Evolutionary conservation across 192 early-diverging fungal genomes (phyloP), one percentile per base, ranked within the genome.

Genomic region (Oehlia diaphana): DNA sequence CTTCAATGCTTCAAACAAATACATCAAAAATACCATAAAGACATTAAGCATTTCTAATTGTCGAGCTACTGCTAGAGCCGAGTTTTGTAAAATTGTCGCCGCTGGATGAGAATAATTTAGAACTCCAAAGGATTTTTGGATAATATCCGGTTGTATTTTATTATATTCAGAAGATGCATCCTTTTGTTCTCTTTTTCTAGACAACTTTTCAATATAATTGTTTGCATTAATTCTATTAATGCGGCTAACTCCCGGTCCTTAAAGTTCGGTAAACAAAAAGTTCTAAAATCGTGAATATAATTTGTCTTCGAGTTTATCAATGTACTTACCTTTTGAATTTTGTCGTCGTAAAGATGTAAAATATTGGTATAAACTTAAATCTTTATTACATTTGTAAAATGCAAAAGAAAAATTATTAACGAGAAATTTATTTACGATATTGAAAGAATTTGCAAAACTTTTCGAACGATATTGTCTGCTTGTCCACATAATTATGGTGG

Each of bases 21-120:
- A 72, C 1, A 19, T 13, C 4, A 28, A 26, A 62, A 61, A 73
- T 83, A 89, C 87, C 49, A 92, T 44, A 47, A 90, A 86, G 1
- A 92, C 85, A 79, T 96, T 97, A 82, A 97, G 83, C 91, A 96
- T 94, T 81, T 96, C 95, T 23, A 96, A 66, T 80, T 95, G 92
- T 9, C 95, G 76, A 2, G 85, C 88, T 35, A 95, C 88, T n/a
- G 93, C 83, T 44, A 95, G 75, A 2, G 90, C 90, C 8, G 90
- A 82, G 64, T 92, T 89, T 0, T 85, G n/a, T 6, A 90, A 79
- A 19, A 90, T 50, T 42, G 80, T 75, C 10, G 83, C 81, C 2
- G 85, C 86, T 2, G 75, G 71, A 39, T 82, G 37, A n/a, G 75
- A 50, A 63, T 16, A 9, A 4, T 23, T 44, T 23, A 72, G 9